Evolutionary conservation across 176 grass and related monocot genomes (phyloP).

Genomic region (Hordeum marinum): DNA sequence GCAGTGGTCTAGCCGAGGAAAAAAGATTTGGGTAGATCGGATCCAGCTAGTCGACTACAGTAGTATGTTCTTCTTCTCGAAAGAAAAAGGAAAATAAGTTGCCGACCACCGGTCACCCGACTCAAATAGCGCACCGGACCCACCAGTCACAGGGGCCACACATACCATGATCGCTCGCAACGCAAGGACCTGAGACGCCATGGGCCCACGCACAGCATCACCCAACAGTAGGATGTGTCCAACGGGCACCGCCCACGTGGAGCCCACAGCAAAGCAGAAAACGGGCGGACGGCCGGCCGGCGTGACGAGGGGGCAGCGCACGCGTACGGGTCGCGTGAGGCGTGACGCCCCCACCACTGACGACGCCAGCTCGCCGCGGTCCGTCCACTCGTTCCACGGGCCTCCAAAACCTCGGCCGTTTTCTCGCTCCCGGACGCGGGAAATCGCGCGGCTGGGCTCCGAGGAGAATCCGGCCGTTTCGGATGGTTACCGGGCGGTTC

Average conservation of each 20-base stretch:
- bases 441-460: not conserved
- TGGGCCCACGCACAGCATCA: not conserved
- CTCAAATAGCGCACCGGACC: not conserved
- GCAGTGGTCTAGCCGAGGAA: too few relatives aligned
- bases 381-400: not conserved
- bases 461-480: not conserved
- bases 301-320: not conserved
- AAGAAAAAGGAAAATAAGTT: not conserved
- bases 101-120: not conserved
- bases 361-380: slow-evolving; percentile 31
- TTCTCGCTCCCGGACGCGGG: not conserved
- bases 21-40: not conserved
- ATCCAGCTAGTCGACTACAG: not conserved
- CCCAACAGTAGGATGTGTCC: slow-evolving; percentile 13
- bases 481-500: not conserved
- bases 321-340: slow-evolving; percentile 14
- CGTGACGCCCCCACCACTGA: not conserved
- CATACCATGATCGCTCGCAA: not conserved
- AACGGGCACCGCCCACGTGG: slow-evolving; percentile 12
- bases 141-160: not conserved
- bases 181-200: not conserved
- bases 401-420: not conserved
- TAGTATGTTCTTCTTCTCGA: not conserved
- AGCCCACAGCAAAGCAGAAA: not conserved
- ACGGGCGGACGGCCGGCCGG: not conserved